Conservation (phyloP, 257 asterid genomes). For the Nicotiana undulata region DNA sequence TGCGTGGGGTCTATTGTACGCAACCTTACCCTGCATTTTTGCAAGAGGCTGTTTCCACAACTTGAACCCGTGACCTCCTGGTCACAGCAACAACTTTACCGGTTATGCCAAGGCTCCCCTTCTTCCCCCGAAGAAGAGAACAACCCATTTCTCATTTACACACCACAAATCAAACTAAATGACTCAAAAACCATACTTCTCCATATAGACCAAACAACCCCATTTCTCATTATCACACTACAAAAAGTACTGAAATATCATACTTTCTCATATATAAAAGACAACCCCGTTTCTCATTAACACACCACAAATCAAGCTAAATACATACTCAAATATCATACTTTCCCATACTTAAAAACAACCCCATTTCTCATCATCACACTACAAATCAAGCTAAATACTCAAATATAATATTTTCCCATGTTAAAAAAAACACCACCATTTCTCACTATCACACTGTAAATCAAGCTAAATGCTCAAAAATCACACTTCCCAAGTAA, state of each 20-base stretch:
- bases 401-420: not conserved
- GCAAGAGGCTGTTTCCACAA: too few relatives aligned
- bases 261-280: not conserved
- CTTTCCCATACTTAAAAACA: not conserved
- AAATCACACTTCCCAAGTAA: not conserved
- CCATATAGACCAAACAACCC: not conserved
- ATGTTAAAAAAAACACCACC: not conserved
- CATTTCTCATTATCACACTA: not conserved
- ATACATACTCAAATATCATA: not conserved
- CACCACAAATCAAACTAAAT: not conserved
- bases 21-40: too few relatives aligned
- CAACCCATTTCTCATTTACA: constrained; percentile 18
- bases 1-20: too few relatives aligned
- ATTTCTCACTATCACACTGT: not conserved
- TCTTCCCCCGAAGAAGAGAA: too few relatives aligned
- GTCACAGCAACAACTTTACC: too few relatives aligned
- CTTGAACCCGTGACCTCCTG: too few relatives aligned
- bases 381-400: not conserved
- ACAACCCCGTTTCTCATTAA: constrained; percentile 16
- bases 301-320: not conserved
- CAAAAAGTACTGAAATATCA: not conserved
- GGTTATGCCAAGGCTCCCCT: too few relatives aligned
- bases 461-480: not conserved
- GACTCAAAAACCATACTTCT: not conserved
- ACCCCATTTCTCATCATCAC: not conserved